These are phyloP conservation scores for Lichenothelia convexa DNA, from an alignment of 495 filamentous ascomycete genomes.

Conservation along the genomic window DNA sequence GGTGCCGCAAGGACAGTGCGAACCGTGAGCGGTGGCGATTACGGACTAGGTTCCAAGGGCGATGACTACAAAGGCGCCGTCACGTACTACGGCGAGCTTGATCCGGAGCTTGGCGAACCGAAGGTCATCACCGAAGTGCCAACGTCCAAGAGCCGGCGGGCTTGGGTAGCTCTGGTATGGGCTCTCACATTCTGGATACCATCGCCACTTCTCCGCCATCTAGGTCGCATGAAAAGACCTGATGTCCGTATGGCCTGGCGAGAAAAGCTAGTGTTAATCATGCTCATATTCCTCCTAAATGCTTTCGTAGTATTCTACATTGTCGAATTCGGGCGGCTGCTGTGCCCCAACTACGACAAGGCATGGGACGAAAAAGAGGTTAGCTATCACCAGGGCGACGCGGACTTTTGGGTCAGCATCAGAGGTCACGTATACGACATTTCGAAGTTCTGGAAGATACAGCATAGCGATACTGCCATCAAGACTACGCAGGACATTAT, in stretches of 20 bases:
- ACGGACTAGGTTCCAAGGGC: constrained; percentile 72
- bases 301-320: constrained; percentile 82
- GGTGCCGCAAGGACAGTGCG: constrained; percentile 44
- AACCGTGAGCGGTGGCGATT: constrained; percentile 44
- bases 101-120: constrained; percentile 56
- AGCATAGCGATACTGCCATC: constrained; percentile 54
- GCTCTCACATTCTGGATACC: constrained; percentile 87
- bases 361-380: constrained; percentile 68
- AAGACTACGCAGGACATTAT: constrained; percentile 47
- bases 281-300: constrained; percentile 70
- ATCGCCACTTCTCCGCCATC: constrained; percentile 54
- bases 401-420: constrained; percentile 79
- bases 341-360: constrained; percentile 87
- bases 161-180: constrained; percentile 76
- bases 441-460: constrained; percentile 60
- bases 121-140: constrained; percentile 58
- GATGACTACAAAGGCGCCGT: constrained; percentile 55
- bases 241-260: constrained; percentile 95
- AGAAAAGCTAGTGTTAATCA: constrained; percentile 73
- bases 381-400: constrained; percentile 42
- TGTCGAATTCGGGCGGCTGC: constrained; percentile 59
- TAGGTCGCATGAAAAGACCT: constrained; percentile 93
- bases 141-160: constrained; percentile 40
- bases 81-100: constrained; percentile 48
- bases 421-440: constrained; percentile 87